Evolutionary conservation across 495 filamentous ascomycete genomes (phyloP), one percentile per base, ranked within the genome.

Genomic region (Xylaria telfairii): DNA sequence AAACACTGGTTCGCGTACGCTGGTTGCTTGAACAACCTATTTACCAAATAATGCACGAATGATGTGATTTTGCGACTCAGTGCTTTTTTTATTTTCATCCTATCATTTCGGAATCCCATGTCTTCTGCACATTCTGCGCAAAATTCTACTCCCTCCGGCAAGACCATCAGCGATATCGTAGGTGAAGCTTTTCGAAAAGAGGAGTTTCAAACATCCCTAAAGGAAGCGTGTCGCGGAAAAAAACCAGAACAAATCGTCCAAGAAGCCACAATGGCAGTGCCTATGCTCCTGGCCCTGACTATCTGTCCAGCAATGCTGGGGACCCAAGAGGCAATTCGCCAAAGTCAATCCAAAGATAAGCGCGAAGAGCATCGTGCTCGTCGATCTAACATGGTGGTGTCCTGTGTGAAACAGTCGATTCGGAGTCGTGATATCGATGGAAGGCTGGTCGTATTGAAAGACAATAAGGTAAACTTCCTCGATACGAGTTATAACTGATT

Each of bases 271-370:
- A 77, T 75, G 74, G 71, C 75, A 41, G 34, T 78, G 30, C 76
- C 79, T 47, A 76, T 81, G 75, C 62, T 81, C 37, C 46, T 81
- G 21, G 79, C 79, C 10, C 66, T 80, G 60, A 76, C 77, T 30
- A 77, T 79, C 30, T 61, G 65, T 47, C 83, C 83, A 15, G 83
- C 82, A 28, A 74, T 84, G 19, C 73, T 85, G 9, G 83, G 82
- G 39, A 84, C 82, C 8, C 81, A 80, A 53, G 83, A 85, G 71
- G 81, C 83, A 7, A 82, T 85, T 54, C 78, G 80, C 12, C 82
- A 83, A 74, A 83, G 83, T 28, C 83, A 85, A 51, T 77, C 76
- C 1, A 78, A 83, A 68, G 82, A 78, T 49, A 78, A 80, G 42
- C 74, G 76, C 53, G 82, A 85, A 75, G 78, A 83, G 66, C 83